Percentiles rank a stretch among this genome's conserved stretches.
Conservation (phyloP, 2,329 filamentous ascomycete genomes). For the Myriangium duriaei region DNA sequence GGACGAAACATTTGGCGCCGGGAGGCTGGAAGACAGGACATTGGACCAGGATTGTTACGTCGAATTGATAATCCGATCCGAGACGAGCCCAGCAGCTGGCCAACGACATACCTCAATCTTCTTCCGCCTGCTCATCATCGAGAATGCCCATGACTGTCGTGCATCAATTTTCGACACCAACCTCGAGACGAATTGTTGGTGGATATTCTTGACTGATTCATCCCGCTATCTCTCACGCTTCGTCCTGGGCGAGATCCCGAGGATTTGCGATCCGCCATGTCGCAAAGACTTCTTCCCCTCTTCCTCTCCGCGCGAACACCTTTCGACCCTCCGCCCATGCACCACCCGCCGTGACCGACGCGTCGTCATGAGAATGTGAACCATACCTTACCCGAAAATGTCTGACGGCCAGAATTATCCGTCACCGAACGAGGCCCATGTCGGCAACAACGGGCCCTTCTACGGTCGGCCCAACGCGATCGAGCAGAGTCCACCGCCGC, state of each 20-base stretch:
- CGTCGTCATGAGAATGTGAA: neutral
- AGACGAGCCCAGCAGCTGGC: neutral
- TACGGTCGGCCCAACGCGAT: conserved; percentile 7
- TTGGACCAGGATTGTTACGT: too few species aligned
- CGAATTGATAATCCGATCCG: neutral
- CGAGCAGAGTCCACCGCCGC: conserved; percentile 2
- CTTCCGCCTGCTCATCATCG: neutral
- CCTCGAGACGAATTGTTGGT: neutral
- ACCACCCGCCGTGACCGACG: neutral
- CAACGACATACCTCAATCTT: neutral
- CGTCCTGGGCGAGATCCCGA: neutral
- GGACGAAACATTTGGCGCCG: too few species aligned
- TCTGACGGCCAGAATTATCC: conserved; percentile 11
- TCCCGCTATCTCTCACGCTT: too few species aligned
- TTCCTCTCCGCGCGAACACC: neutral
- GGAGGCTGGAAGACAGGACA: too few species aligned
- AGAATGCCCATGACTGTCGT: too few species aligned
- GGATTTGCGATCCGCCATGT: neutral
- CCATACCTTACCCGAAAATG: conserved; percentile 2
- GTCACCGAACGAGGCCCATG: conserved; percentile 7
- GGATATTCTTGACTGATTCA: too few species aligned
- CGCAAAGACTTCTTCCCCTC: neutral
- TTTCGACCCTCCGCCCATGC: neutral
- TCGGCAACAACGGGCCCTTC: conserved; percentile 9
- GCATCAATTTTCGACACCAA: neutral